These are phyloP conservation scores for Stropharia rugosoannulata DNA, from an alignment of 768 basidiomycete species.

Conservation along the genomic window DNA sequence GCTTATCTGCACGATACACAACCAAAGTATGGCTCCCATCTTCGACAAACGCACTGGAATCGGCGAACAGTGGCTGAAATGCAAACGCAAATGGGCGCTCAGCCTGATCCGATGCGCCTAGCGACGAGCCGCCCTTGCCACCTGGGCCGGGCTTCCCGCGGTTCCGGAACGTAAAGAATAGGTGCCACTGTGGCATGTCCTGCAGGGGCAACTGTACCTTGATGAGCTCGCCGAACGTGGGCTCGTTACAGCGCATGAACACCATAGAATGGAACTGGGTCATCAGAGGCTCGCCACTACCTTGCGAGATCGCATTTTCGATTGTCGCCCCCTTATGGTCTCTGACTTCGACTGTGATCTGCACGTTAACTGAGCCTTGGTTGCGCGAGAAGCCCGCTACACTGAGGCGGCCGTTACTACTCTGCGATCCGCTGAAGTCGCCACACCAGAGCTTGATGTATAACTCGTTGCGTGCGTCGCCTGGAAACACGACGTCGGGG, in stretches of 20 bases:
- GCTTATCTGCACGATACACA: conserved; percentile 80
- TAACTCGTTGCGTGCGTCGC: conserved; percentile 88
- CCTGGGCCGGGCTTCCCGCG: conserved; percentile 42
- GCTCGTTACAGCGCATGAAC: conserved; percentile 83
- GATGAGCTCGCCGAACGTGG: conserved; percentile 91
- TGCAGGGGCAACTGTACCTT: conserved; percentile 77
- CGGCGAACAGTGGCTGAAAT: conserved; percentile 84
- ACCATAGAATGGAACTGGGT: conserved; percentile 89
- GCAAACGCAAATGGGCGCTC: conserved; percentile 81
- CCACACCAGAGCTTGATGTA: conserved; percentile 97
- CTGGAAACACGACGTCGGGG: conserved; percentile 94
- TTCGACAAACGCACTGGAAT: conserved; percentile 74
- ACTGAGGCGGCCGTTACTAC: conserved; percentile 50
- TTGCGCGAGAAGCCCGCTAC: conserved; percentile 61
- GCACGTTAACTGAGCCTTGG: conserved; percentile 66
- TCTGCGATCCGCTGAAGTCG: conserved; percentile 66
- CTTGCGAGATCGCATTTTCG: conserved; percentile 74
- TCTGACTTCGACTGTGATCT: conserved; percentile 89
- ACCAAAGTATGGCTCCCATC: conserved; percentile 87
- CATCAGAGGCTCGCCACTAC: conserved; percentile 80
- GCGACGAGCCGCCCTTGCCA: conserved; percentile 25
- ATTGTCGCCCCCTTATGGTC: conserved; percentile 67
- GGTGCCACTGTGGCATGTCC: conserved; percentile 75
- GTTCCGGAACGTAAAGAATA: conserved; percentile 93
- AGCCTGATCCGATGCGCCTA: conserved; percentile 50